A percentile compares a stretch with the other conserved stretches of the same genome.
These are phyloP conservation scores for Xylogone sp. DNA, from an alignment of 2,329 filamentous ascomycete genomes.

Conservation along the genomic window DNA sequence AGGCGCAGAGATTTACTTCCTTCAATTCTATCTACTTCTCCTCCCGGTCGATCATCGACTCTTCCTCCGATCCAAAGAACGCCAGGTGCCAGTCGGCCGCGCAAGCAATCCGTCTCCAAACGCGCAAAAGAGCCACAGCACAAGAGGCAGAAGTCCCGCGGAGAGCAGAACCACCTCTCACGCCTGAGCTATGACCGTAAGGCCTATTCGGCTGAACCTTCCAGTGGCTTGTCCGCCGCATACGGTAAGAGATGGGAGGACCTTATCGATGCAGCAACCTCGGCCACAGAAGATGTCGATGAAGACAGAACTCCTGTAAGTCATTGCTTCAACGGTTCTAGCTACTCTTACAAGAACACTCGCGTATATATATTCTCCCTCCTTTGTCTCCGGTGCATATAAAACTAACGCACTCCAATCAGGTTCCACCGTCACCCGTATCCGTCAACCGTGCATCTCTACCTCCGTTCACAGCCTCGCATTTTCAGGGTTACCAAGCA, in stretches of 20 bases:
- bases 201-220: slow-evolving; percentile 81
- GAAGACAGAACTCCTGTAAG: slow-evolving; percentile 86
- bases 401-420: slow-evolving; percentile 17
- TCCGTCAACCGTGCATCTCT: slow-evolving; percentile 60
- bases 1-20: slow-evolving; percentile 74
- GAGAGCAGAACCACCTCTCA: slow-evolving; percentile 65
- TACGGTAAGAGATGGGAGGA: slow-evolving; percentile 94
- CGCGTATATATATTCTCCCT: slow-evolving; percentile 39
- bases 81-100: slow-evolving; percentile 66
- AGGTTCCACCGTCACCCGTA: slow-evolving; percentile 63
- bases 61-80: slow-evolving; percentile 77
- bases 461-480: slow-evolving; percentile 56
- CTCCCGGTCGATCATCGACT: slow-evolving; percentile 82
- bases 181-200: slow-evolving; percentile 69
- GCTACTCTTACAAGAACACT: slow-evolving; percentile 22
- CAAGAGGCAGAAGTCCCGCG: slow-evolving; percentile 71
- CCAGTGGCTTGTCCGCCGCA: slow-evolving; percentile 44
- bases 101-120: slow-evolving; percentile 85
- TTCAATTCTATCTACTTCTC: slow-evolving; percentile 77
- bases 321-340: slow-evolving; percentile 19
- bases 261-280: slow-evolving; percentile 89
- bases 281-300: slow-evolving; percentile 85
- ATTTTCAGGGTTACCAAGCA: slow-evolving; percentile 72
- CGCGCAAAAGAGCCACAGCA: slow-evolving; percentile 72
- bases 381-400: slow-evolving; percentile 3